phyloP scores from a whole-genome alignment of 768 basidiomycete genomes.

The Pleurotus tuoliensis region DNA sequence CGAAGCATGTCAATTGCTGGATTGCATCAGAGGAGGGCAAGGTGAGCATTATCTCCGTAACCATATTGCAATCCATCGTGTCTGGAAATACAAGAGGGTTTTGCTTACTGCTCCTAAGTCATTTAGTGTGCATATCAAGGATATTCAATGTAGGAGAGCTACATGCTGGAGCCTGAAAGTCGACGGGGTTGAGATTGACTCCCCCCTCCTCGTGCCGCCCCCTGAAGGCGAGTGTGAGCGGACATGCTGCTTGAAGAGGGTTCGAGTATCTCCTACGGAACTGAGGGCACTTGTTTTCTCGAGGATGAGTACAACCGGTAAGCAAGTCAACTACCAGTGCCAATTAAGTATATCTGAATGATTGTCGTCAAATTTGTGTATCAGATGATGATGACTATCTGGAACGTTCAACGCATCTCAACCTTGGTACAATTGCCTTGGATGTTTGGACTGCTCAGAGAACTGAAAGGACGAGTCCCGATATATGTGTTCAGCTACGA shows the following conservation, averaged over 20 bases:
- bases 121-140: not conserved
- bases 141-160: too few species aligned
- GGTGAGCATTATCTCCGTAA: slow-evolving; percentile 10
- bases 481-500: not conserved
- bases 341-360: too few species aligned
- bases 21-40: slow-evolving; percentile 23
- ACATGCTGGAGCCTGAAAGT: too few species aligned
- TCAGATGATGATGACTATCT: slow-evolving; percentile 12
- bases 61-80: too few species aligned
- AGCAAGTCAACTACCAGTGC: not conserved
- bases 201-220: too few species aligned
- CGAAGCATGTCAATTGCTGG: slow-evolving; percentile 22
- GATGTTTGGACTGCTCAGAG: slow-evolving; percentile 11
- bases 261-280: not conserved
- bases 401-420: not conserved
- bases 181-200: too few species aligned
- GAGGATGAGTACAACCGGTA: slow-evolving; percentile 8
- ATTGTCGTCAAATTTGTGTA: not conserved
- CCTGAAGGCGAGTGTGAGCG: too few species aligned
- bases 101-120: not conserved
- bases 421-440: slow-evolving; percentile 8
- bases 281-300: slow-evolving; percentile 6
- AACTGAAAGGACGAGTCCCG: slow-evolving; percentile 2
- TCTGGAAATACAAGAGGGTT: not conserved
- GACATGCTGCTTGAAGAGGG: not conserved